Base-by-base conservation (phyloP, 257 asterid species). In the Nicotiana otophora region DNA sequence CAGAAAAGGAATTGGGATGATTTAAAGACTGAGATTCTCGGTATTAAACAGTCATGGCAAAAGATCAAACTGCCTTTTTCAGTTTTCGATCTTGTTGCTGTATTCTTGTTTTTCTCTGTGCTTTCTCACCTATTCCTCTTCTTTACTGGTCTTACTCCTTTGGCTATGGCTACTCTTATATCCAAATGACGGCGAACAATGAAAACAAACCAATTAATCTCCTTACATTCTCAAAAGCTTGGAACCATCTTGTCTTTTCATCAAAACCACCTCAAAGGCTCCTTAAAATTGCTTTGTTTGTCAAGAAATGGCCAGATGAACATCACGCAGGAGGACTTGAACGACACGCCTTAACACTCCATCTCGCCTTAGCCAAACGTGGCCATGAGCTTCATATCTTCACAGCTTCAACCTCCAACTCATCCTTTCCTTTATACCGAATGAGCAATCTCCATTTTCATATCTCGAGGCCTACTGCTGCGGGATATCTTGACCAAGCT, bases 321-420 rank as follows among this genome's bases (percentile, higher is more conserved):
- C 63, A 86, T 10, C 94, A 74, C 1, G 93, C 97, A 0, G 95
- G 97, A 15, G 98, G 98, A 70, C 95, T 92, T 3, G 96, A 92
- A 84, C 63, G 97, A 20, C 98, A 93, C 7, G 94, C 98, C 82
- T 14, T 51, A 28, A 75, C 63, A 7, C 80, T 75, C 10, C 80
- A 75, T 28, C 46, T 51, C 10, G 46, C 80, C 63, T 75, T 75
- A 2, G 96, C 97, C 26, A 85, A 66, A 80, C 87, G 93, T 11
- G 96, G 98, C 78, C 98, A 93, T 15, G 91, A 92, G 87, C 84
- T 93, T 82, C 98, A 92, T 55, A 80, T 93, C 6, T 93, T 93
- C 93, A 93, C 80, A 5, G 63, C 80, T 75, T 72, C 78, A 72
- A 46, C 98, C 92, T 23, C 84, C 83, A 42, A 46, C 86, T 8